phyloP scores from a whole-genome alignment of 164 flowering plant species.

The Vitis cinerea region DNA sequence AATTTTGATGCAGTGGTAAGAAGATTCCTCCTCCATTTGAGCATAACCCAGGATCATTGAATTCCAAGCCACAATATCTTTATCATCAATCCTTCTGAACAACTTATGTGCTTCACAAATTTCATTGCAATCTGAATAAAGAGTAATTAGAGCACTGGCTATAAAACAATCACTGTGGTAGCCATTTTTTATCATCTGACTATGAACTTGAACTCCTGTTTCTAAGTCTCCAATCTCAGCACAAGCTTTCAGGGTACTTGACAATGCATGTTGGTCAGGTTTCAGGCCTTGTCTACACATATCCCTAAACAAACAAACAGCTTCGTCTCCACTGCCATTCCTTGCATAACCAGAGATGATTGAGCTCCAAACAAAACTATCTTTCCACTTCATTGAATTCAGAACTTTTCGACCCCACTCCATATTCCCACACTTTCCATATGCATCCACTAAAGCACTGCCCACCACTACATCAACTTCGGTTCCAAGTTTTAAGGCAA shows the following conservation, averaged over 20 bases:
- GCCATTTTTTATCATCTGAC: slow-evolving; percentile 25
- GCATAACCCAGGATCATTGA: slow-evolving; percentile 30
- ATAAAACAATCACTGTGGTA: slow-evolving; percentile 23
- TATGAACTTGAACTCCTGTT: slow-evolving; percentile 22
- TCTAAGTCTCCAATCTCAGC: slow-evolving; percentile 14
- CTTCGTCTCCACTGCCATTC: slow-evolving; percentile 22
- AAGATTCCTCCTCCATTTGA: slow-evolving; percentile 15
- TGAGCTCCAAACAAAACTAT: slow-evolving; percentile 27
- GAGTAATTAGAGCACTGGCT: slow-evolving; percentile 20
- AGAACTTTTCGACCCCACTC: slow-evolving; percentile 15
- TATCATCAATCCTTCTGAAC: slow-evolving; percentile 12
- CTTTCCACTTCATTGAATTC: slow-evolving; percentile 21
- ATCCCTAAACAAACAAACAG: slow-evolving; percentile 17
- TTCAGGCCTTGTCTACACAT: slow-evolving; percentile 25
- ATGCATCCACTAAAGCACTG: slow-evolving; percentile 6
- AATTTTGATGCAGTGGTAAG: slow-evolving; percentile 13
- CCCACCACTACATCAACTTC: slow-evolving; percentile 21
- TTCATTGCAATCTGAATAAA: slow-evolving; percentile 15
- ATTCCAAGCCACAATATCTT: slow-evolving; percentile 27
- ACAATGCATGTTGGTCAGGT: slow-evolving; percentile 25
- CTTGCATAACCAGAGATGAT: slow-evolving; percentile 25
- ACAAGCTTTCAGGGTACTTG: slow-evolving; percentile 30
- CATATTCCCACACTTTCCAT: too few species aligned
- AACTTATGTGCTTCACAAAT: slow-evolving; percentile 20
- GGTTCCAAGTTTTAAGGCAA: slow-evolving; percentile 19